Evolutionary conservation across 805 yeast genomes (phyloP).

Genomic region (Zygosaccharomyces kombuchaensis): DNA sequence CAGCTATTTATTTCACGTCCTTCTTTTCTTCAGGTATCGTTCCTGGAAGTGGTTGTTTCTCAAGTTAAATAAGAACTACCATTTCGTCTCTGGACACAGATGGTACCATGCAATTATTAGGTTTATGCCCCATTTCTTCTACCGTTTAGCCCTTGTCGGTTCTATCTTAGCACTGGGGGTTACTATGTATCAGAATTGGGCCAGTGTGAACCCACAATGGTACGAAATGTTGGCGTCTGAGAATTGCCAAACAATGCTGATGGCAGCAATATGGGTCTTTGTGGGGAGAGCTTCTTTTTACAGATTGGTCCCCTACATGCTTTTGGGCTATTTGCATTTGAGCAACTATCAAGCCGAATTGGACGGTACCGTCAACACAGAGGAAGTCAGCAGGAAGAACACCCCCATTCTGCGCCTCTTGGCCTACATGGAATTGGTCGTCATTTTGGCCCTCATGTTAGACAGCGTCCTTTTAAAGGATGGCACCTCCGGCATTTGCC

Average conservation of each 20-base stretch:
- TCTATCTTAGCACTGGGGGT: conserved; percentile 48
- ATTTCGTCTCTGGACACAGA: conserved; percentile 16
- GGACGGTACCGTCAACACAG: conserved; percentile 11
- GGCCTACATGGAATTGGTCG: conserved; percentile 56
- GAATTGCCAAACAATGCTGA: conserved; percentile 63
- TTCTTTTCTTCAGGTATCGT: conserved; percentile 30
- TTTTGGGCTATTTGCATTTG: conserved; percentile 57
- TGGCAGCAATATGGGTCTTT: conserved; percentile 57
- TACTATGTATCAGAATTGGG: conserved; percentile 56
- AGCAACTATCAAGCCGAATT: conserved; percentile 28
- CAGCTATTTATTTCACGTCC: conserved; percentile 25
- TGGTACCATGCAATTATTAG: conserved; percentile 24
- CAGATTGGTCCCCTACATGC: conserved; percentile 57
- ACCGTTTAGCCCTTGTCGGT: conserved; percentile 55
- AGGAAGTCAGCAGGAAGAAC: conserved; percentile 17
- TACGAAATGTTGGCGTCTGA: conserved; percentile 64
- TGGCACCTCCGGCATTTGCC: conserved; percentile 65
- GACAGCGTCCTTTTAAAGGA: conserved; percentile 59
- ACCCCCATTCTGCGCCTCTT: conserved; percentile 35
- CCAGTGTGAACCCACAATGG: conserved; percentile 55
- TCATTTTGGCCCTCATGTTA: conserved; percentile 48
- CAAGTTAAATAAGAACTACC: conserved; percentile 22
- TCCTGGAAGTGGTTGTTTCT: conserved; percentile 35
- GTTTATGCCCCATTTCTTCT: conserved; percentile 47
- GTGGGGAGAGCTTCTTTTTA: conserved; percentile 63